Evolutionary conservation across 2,329 filamentous ascomycete genomes (phyloP).

Genomic region (Fusarium sp.): DNA sequence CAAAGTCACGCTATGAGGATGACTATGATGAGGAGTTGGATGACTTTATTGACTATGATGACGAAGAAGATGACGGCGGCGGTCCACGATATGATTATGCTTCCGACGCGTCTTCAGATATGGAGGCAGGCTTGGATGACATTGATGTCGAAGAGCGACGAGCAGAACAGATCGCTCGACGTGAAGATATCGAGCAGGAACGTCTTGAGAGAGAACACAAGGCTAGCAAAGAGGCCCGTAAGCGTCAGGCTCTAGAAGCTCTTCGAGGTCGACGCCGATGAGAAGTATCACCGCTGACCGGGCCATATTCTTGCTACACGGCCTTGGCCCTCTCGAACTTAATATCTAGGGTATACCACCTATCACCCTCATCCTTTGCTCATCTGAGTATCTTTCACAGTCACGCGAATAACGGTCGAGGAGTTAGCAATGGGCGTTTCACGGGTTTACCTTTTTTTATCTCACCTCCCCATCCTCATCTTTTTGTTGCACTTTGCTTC

Average conservation of each 20-base stretch:
- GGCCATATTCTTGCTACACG: neutral
- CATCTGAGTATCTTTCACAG: constrained; percentile 15
- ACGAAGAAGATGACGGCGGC: constrained; percentile 63
- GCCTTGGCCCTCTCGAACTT: neutral
- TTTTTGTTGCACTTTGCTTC: constrained; percentile 19
- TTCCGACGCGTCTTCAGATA: constrained; percentile 78
- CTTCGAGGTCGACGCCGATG: constrained; percentile 51
- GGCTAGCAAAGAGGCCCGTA: constrained; percentile 71
- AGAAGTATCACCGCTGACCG: neutral
- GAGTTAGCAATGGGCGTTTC: constrained; percentile 40
- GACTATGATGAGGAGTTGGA: constrained; percentile 75
- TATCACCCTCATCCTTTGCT: neutral
- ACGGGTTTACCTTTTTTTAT: constrained; percentile 23
- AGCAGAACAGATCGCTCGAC: constrained; percentile 72
- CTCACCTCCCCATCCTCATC: constrained; percentile 1
- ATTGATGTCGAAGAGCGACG: constrained; percentile 78
- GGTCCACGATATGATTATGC: constrained; percentile 66
- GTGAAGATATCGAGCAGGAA: constrained; percentile 76
- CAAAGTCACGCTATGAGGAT: constrained; percentile 62
- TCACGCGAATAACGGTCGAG: constrained; percentile 39
- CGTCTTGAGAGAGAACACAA: constrained; percentile 72
- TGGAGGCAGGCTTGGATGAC: constrained; percentile 82
- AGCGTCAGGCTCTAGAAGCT: constrained; percentile 58
- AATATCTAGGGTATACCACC: neutral
- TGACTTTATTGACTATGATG: constrained; percentile 73